Percentiles rank a stretch among this genome's conserved stretches.
Conservation (phyloP, 257 asterid genomes). For the Vinca minor region DNA sequence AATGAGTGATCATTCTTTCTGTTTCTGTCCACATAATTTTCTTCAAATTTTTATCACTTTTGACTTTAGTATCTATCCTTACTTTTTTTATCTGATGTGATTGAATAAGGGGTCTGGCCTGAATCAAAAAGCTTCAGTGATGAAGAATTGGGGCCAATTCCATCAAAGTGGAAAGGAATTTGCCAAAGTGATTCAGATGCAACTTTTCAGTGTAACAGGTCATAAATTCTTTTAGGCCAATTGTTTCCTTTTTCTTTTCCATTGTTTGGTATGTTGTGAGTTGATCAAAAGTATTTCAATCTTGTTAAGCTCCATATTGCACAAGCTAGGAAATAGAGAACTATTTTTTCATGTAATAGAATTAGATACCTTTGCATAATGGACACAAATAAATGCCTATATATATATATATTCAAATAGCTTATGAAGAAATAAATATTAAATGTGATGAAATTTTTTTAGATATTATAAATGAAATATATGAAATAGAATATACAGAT, state of each 20-base stretch:
- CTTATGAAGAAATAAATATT: no score
- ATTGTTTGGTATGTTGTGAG: background rate
- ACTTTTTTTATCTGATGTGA: conserved; percentile 19
- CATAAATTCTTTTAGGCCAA: background rate
- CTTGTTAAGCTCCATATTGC: background rate
- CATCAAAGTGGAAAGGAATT: conserved; percentile 78
- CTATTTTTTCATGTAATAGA: background rate
- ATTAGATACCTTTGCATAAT: background rate
- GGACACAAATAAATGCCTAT: background rate
- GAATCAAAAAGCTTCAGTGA: conserved; percentile 79
- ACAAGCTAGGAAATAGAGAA: background rate
- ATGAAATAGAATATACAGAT: no score
- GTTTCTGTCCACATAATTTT: background rate
- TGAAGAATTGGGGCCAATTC: conserved; percentile 60
- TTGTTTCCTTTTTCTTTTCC: conserved; percentile 1
- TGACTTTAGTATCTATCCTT: conserved; percentile 3
- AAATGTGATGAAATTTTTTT: no score
- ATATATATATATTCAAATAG: no score
- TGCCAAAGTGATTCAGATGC: conserved; percentile 61
- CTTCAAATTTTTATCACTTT: background rate
- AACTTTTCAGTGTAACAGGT: conserved; percentile 78
- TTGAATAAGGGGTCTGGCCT: conserved; percentile 74
- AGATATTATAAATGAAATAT: no score
- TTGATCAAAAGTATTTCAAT: background rate
- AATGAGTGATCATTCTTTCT: background rate